phyloP scores from a whole-genome alignment of 345 rosid species.

The Lepidium aucheri region DNA sequence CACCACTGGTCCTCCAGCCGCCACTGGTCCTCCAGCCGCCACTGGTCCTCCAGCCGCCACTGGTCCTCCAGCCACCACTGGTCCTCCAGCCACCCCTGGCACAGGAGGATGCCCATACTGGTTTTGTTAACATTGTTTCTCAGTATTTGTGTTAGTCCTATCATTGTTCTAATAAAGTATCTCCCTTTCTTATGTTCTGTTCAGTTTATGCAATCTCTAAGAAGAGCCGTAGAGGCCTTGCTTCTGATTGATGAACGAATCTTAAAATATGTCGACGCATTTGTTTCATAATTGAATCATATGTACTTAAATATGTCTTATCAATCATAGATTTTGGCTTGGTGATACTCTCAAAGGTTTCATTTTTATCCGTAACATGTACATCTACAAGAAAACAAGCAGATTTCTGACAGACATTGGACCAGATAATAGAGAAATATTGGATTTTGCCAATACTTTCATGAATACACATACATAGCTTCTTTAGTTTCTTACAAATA shows the following conservation, averaged over 20 bases:
- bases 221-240: no score
- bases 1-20: background rate
- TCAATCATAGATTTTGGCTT: no score
- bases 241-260: background rate
- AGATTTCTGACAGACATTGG: no score
- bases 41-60: background rate
- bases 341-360: background rate
- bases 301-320: background rate
- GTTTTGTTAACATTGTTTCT: background rate
- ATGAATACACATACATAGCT: background rate
- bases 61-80: background rate
- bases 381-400: no score
- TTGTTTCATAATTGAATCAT: background rate
- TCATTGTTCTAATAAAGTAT: background rate
- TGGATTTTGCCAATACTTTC: background rate
- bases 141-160: background rate
- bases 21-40: background rate
- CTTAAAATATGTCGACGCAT: background rate
- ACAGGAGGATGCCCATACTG: background rate
- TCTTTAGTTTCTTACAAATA: background rate
- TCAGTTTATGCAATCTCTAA: background rate
- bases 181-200: background rate
- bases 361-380: background rate
- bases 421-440: no score
- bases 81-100: background rate